phyloP scores from a whole-genome alignment of 768 basidiomycete species.

The Termitomyces sp. region DNA sequence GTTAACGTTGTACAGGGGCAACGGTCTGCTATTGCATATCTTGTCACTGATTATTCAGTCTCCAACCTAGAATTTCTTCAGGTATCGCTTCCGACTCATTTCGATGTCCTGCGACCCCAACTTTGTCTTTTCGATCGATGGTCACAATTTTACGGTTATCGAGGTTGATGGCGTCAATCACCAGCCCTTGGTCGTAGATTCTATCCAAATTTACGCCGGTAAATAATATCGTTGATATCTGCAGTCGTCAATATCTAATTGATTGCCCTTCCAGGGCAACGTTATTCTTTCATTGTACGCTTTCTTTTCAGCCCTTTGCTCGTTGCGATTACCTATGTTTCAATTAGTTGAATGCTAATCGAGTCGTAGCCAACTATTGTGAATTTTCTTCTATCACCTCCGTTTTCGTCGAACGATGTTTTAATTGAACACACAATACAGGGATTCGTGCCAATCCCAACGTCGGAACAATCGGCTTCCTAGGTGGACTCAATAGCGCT shows the following conservation, averaged over 20 bases:
- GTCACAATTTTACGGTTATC: conserved; percentile 37
- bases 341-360: conserved; percentile 28
- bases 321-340: neutral
- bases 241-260: neutral
- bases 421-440: neutral
- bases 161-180: conserved; percentile 38
- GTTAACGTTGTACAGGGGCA: conserved; percentile 36
- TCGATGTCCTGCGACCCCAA: conserved; percentile 43
- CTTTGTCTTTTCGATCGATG: conserved; percentile 39
- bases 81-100: conserved; percentile 52
- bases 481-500: conserved; percentile 39
- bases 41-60: neutral
- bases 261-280: neutral
- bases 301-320: neutral
- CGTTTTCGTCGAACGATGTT: neutral
- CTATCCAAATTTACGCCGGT: conserved; percentile 39
- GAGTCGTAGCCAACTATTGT: conserved; percentile 46
- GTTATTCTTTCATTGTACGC: conserved; percentile 1
- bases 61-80: neutral
- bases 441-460: conserved; percentile 45
- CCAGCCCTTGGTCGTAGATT: conserved; percentile 32
- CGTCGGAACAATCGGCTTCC: conserved; percentile 27
- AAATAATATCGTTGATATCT: conserved; percentile 26
- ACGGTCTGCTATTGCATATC: conserved; percentile 17
- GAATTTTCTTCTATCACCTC: neutral